Evolutionary conservation across 768 basidiomycete genomes (phyloP).

Genomic region (Chalciporus sphaerocephalus): DNA sequence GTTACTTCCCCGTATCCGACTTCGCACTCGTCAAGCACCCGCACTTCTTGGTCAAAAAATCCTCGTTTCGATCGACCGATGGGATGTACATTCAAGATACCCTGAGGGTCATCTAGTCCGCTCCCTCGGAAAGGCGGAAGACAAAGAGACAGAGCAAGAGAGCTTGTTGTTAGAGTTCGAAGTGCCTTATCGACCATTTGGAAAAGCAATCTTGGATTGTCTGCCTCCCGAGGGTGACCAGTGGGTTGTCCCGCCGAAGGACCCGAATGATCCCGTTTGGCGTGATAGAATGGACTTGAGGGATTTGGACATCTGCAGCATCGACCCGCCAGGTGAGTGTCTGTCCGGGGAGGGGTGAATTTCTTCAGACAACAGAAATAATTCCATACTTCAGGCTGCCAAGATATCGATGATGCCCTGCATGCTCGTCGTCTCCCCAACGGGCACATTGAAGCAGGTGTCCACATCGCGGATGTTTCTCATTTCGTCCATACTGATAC

Average conservation of each 20-base stretch:
- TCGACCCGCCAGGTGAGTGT: slow-evolving; percentile 83
- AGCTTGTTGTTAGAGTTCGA: slow-evolving; percentile 91
- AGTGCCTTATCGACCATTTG: slow-evolving; percentile 93
- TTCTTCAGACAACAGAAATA: slow-evolving; percentile 4
- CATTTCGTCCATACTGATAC: slow-evolving; percentile 92
- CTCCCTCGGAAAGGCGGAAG: slow-evolving; percentile 83
- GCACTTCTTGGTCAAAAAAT: slow-evolving; percentile 89
- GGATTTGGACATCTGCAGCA: slow-evolving; percentile 85
- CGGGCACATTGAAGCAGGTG: slow-evolving; percentile 95
- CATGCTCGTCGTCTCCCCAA: slow-evolving; percentile 86
- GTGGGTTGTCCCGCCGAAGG: slow-evolving; percentile 90
- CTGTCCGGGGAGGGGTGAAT: not conserved
- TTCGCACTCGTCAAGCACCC: slow-evolving; percentile 93
- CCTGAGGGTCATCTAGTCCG: slow-evolving; percentile 98
- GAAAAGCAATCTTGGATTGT: slow-evolving; percentile 90
- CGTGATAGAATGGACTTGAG: slow-evolving; percentile 82
- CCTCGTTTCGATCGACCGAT: slow-evolving; percentile 89
- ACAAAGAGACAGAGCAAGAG: slow-evolving; percentile 95
- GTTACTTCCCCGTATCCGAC: slow-evolving; percentile 85
- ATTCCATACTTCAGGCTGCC: slow-evolving; percentile 59
- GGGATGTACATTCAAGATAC: slow-evolving; percentile 83
- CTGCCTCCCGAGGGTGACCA: slow-evolving; percentile 83
- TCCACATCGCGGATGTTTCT: slow-evolving; percentile 98
- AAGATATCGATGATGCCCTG: slow-evolving; percentile 97
- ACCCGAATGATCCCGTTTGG: slow-evolving; percentile 54